Evolutionary conservation across 148 eudicot genomes (phyloP), one percentile per base, ranked within the genome.

Genomic region (Simmondsia chinensis): DNA sequence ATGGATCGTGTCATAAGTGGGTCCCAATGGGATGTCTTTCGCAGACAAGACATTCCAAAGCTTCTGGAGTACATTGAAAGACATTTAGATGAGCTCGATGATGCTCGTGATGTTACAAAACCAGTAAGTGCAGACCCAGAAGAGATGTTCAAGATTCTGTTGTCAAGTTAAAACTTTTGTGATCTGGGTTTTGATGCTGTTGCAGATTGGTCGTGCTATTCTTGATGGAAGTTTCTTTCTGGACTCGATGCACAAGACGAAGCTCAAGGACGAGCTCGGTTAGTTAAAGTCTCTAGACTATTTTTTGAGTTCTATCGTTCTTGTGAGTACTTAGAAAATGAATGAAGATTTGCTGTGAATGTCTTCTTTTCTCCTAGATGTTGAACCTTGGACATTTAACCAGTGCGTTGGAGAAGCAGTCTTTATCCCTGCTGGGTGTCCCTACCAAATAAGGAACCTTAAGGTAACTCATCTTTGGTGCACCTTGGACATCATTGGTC

Each of bases 341-440:
- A 13, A 36, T 29, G 20, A 15, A 33, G 11, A 5, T 19, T 13
- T 33, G 10, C 0, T 43, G 20, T 48, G 43, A 42, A 27, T 7
- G 22, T 33, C 4, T 33, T 9, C 26, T 47, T 17, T 57, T 20
- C 33, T 48, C 46, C 46, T 66, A 93, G 99, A 63, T 59, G 61
- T 93, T 62, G 87, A 86, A 63, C 96, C 99, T 0, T 93, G 96
- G 96, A 77, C 89, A 8, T 86, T 93, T 58, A 75, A 60, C 59
- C 99, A 86, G 58, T 58, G 64, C 43, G 54, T 73, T 38, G 96
- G 96, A 57, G 99, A 93, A 77, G 96, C 99, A n/a, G 80, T 93
- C 63, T 64, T 86, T 35, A 55, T 93, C 52, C 99, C 99, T 26
- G 96, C 96, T 27, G 99, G 99, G 61, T 86, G 96, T 63, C 94